phyloP scores from a whole-genome alignment of 75 land plant genomes.

The Picea sitchensis region DNA sequence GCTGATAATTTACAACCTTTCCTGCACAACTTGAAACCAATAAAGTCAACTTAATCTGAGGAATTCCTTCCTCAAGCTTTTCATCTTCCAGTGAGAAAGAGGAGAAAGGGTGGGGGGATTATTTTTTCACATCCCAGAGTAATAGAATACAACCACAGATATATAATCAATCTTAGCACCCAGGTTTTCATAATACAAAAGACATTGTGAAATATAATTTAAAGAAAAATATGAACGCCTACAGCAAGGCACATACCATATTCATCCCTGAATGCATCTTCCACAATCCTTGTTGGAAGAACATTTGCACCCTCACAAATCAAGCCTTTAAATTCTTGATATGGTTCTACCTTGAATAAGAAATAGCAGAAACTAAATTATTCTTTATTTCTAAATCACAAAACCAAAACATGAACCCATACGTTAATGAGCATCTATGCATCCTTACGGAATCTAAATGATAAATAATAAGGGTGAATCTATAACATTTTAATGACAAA shows the following conservation, averaged over 20 bases:
- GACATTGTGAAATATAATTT: neutral
- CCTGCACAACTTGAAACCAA: conserved; percentile 78
- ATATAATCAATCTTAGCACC: neutral
- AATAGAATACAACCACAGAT: neutral
- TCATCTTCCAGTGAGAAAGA: neutral
- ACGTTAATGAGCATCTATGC: neutral
- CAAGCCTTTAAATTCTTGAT: conserved; percentile 95
- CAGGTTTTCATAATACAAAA: neutral
- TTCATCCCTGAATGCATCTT: conserved; percentile 89
- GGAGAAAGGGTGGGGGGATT: neutral
- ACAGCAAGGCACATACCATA: conserved; percentile 62
- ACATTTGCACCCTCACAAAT: conserved; percentile 99
- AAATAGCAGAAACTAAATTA: neutral
- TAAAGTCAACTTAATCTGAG: conserved; percentile 18
- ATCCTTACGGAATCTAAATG: neutral
- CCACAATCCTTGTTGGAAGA: conserved; percentile 87
- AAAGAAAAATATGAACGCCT: neutral
- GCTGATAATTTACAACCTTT: conserved; percentile 86
- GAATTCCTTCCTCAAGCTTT: neutral
- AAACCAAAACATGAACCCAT: conserved; percentile 2
- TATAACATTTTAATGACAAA: neutral
- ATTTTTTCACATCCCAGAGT: neutral
- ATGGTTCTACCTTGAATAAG: conserved; percentile 90
- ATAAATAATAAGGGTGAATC: neutral
- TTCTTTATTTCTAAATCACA: neutral